Base-by-base conservation (phyloP, 83 land plant species). In the Larix sibirica region DNA sequence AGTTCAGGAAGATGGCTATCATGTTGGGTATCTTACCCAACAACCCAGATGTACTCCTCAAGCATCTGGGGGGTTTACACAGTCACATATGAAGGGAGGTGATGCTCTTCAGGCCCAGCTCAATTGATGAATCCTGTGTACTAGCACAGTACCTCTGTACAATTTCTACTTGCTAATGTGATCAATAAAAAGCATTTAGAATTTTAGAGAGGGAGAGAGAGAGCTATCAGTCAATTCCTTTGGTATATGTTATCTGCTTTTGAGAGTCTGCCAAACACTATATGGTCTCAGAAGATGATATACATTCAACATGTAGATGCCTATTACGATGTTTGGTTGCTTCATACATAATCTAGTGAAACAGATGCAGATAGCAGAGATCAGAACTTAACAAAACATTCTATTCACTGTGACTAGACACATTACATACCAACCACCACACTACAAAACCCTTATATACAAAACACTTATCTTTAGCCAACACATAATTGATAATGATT, bases 401-500 rank as follows among this genome's bases (percentile, higher is more conserved):
- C 28, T 67, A 26, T 28, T 67, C 33, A 17, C 70, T 67, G 14
- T 66, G 31, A 66, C 33, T 9, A 98, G 36, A 14, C 40, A 31
- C 7, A 1, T 33, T 14, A 33, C 40, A 31, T 67, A 33, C 0
- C 36, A 33, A 33, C 36, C 36, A 33, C 9, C 14, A 17, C 36
- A 18, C 4, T 50, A 8, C 9, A 12, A 50, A 50, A 50, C 12
- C 12, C 2, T 10, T 50, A 8, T 50, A 9, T 50, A 50, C 54
- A 50, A 50, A 50, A 9, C 9, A 8, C 1, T 50, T 50, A 8
- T 50, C 54, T 50, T 50, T 50, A 50, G 54, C 54, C 54, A 50
- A 50, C 54, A 50, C 54, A 50, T 50, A 50, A 50, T 10, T 98
- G 93, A 81, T 90, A 14, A 17, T n/a, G n/a, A n/a, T n/a, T n/a